Evolutionary conservation across 2,329 filamentous ascomycete species (phyloP), one percentile per base, ranked within the genome.

Genomic region (Aspergillus sp.): DNA sequence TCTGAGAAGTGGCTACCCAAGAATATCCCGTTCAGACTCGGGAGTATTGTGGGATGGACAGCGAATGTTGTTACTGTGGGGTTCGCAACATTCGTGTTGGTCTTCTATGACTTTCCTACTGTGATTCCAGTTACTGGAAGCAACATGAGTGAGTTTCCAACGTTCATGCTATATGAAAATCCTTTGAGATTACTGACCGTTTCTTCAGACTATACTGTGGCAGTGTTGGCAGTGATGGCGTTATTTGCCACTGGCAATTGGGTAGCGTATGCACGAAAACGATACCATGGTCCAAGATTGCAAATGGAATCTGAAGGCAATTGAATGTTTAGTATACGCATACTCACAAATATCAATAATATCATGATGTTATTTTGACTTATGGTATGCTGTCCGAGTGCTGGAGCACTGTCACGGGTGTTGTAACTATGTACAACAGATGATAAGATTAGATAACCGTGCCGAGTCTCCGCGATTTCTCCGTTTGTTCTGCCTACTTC

Each of bases 91-190:
- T 32, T 69, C 16, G 58, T 58, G 13, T 51, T 68, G 5, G 32
- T 70, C 5, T 70, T 69, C 49, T 71, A 66, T 52, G 49, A 58
- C 46, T 68, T 71, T 25, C 68, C 68, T 3, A 55, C 63, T 6
- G 47, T 46, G n/a, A 49, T 61, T 31, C 66, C 65, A 1, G 63
- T 65, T 2, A 63, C 56, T 10, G 64, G 59, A 5, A 59, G 50
- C 2, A 65, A 60, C 44, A 70, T 70, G 66, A 68, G 65, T 69
- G 54, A 58, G 62, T 38, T 38, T 1, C n/a, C n/a, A n/a, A n/a
- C n/a, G n/a, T 2, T 2, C 5, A n/a, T 60, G 2, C 11, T 29
- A 29, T 10, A 29, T 10, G 3, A 29, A 29, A 9, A 10, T 29
- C 3, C 5, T 7, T 1, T 29, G 25, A 7, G 25, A 7, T 29